Conservation (phyloP, 2,329 filamentous ascomycete species). For the Colletotrichum coccodes region DNA sequence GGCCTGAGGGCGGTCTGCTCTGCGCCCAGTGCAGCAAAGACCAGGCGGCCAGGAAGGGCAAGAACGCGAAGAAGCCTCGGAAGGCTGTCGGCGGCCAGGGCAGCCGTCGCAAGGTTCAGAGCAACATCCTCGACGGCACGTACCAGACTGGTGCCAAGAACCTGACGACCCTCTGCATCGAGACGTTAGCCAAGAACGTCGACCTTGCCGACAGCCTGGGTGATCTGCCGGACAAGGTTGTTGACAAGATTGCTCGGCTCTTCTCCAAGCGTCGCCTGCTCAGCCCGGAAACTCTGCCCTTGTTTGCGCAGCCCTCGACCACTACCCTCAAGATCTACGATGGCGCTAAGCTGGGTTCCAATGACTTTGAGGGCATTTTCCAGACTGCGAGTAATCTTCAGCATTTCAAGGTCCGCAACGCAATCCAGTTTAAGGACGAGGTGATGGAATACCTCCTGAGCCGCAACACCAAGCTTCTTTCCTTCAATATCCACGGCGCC, state of each 20-base stretch:
- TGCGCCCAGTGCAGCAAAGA: constrained; percentile 83
- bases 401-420: constrained; percentile 80
- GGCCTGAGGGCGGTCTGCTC: constrained; percentile 85
- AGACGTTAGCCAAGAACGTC: constrained; percentile 71
- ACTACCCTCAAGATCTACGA: constrained; percentile 68
- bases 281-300: constrained; percentile 61
- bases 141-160: constrained; percentile 74
- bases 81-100: constrained; percentile 56
- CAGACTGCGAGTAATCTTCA: constrained; percentile 76
- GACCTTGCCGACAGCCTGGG: constrained; percentile 71
- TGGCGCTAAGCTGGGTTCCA: constrained; percentile 71
- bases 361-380: constrained; percentile 86
- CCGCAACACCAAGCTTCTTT: constrained; percentile 74
- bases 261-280: constrained; percentile 70
- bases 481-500: constrained; percentile 82
- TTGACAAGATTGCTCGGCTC: constrained; percentile 69
- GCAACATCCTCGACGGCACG: constrained; percentile 83
- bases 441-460: constrained; percentile 84
- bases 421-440: constrained; percentile 90
- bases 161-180: constrained; percentile 71
- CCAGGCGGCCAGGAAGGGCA: constrained; percentile 58
- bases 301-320: constrained; percentile 65
- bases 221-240: constrained; percentile 62
- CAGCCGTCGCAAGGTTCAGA: constrained; percentile 81
- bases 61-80: constrained; percentile 45